Evolutionary conservation across 495 filamentous ascomycete species (phyloP).

Genomic region (Podospora comata): DNA sequence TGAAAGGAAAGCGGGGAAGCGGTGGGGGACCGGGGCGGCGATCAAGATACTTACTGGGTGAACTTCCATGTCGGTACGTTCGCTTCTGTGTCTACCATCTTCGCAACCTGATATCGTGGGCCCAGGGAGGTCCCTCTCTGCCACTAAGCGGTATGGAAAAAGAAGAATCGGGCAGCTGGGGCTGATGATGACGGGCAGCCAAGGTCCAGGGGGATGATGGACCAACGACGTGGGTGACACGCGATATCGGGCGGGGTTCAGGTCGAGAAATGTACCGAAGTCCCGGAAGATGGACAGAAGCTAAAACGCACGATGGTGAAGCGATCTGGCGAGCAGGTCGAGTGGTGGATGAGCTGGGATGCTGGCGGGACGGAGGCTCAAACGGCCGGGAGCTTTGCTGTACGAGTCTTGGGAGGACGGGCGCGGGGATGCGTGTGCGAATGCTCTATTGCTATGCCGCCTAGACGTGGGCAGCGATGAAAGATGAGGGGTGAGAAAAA

Average conservation of each 20-base stretch:
- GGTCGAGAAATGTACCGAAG: background rate
- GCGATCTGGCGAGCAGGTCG: background rate
- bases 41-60: constrained; percentile 76
- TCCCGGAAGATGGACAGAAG: background rate
- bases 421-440: background rate
- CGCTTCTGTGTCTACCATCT: constrained; percentile 96
- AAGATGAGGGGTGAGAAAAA: constrained; percentile 18
- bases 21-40: background rate
- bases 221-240: constrained; percentile 8
- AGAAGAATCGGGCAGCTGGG: constrained; percentile 23
- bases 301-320: background rate
- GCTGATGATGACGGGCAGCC: constrained; percentile 14
- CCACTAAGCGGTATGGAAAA: constrained; percentile 25
- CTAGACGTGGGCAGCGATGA: constrained; percentile 10
- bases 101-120: constrained; percentile 38
- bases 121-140: constrained; percentile 22
- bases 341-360: background rate
- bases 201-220: constrained; percentile 11
- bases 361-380: background rate
- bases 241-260: constrained; percentile 14
- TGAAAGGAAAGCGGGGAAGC: background rate
- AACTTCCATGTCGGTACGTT: constrained; percentile 98
- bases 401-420: background rate
- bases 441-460: constrained; percentile 14
- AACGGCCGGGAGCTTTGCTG: background rate